Conservation (phyloP, 225 moss, liverwort and hornwort species). For the Pleurozium schreberi region DNA sequence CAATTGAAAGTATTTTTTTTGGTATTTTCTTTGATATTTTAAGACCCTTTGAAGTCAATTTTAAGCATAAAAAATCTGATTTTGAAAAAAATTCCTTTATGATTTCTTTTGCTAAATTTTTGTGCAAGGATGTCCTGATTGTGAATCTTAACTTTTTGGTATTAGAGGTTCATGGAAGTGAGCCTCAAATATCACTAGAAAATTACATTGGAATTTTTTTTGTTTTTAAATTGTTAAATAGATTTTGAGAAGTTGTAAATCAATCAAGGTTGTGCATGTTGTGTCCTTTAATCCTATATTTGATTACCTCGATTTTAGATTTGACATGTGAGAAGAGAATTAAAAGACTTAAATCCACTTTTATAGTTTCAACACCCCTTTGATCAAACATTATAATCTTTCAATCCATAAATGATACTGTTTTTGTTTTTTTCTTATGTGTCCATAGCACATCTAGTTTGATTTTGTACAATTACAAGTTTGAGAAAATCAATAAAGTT, state of each 20-base stretch:
- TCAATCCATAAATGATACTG: neutral
- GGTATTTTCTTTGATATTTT: too few relatives aligned
- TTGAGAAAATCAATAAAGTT: neutral
- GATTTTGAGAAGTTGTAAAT: neutral
- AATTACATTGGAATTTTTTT: neutral
- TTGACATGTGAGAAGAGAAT: neutral
- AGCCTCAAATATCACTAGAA: neutral
- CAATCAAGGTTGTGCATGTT: accelerated
- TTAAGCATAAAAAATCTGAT: neutral
- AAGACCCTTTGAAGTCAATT: too few relatives aligned
- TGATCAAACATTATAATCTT: neutral
- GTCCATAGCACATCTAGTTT: neutral
- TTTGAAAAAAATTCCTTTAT: neutral
- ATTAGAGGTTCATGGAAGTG: neutral
- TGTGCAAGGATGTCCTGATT: neutral
- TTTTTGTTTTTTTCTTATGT: neutral
- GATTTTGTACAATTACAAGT: neutral
- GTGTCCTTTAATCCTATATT: neutral
- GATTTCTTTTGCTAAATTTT: neutral
- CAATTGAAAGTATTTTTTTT: neutral
- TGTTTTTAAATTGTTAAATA: neutral
- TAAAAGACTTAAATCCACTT: neutral
- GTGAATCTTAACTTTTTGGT: neutral
- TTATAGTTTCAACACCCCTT: neutral
- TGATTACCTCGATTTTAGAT: neutral